phyloP scores from a whole-genome alignment of 495 filamentous ascomycete genomes.

The Trichoderma parareesei region DNA sequence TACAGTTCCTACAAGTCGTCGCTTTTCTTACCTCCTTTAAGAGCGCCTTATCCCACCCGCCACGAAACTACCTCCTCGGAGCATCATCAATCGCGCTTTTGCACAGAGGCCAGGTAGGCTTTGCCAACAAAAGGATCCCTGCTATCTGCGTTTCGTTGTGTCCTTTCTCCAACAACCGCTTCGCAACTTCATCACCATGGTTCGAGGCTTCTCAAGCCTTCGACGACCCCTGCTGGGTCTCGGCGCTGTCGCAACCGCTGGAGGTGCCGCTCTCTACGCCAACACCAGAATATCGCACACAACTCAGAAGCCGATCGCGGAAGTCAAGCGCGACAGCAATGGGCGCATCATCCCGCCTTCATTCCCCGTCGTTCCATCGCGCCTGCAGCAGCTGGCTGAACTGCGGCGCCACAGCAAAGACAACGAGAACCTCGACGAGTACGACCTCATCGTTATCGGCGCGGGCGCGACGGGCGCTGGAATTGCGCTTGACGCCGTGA shows the following conservation, averaged over 20 bases:
- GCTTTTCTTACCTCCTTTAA: background rate
- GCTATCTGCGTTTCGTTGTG: background rate
- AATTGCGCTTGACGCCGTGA: slow-evolving; percentile 68
- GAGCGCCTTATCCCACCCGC: background rate
- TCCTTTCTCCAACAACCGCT: background rate
- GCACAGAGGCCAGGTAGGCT: background rate
- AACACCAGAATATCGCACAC: background rate
- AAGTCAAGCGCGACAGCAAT: slow-evolving; percentile 17
- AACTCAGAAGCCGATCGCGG: slow-evolving; percentile 10
- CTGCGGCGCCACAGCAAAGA: slow-evolving; percentile 30
- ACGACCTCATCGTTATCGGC: slow-evolving; percentile 67
- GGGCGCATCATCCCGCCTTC: slow-evolving; percentile 55
- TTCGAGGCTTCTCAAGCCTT: slow-evolving; percentile 5
- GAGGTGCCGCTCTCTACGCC: background rate
- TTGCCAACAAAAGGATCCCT: background rate
- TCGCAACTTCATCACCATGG: background rate
- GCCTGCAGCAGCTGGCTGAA: slow-evolving; percentile 45
- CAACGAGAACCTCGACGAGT: slow-evolving; percentile 22
- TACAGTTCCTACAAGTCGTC: background rate
- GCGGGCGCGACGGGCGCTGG: slow-evolving; percentile 68
- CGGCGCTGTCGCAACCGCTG: background rate
- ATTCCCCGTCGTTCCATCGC: slow-evolving; percentile 52
- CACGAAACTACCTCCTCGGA: background rate
- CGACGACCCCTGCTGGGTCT: slow-evolving; percentile 3
- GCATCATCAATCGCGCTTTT: background rate